Evolutionary conservation across 2,329 filamentous ascomycete genomes (phyloP).

Genomic region (Fusarium oxysporum): DNA sequence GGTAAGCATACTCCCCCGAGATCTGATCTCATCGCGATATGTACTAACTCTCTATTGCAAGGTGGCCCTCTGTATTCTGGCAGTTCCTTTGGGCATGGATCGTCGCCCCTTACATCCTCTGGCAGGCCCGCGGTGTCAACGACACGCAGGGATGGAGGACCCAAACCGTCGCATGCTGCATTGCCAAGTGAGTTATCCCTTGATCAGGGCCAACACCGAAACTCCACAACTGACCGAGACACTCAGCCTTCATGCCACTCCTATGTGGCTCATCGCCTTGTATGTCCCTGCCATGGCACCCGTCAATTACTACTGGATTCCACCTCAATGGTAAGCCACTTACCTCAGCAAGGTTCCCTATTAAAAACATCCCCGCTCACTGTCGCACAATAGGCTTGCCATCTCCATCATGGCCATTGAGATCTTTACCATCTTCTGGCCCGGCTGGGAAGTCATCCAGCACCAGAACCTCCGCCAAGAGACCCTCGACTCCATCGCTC

Average conservation of each 20-base stretch:
- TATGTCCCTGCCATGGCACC: constrained; percentile 62
- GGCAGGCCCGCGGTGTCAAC: constrained; percentile 68
- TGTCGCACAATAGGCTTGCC: constrained; percentile 58
- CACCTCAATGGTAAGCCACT: constrained; percentile 69
- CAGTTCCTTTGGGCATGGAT: constrained; percentile 73
- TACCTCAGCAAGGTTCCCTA: neutral
- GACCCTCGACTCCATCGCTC: constrained; percentile 61
- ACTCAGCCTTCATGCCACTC: constrained; percentile 69
- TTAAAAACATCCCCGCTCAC: neutral
- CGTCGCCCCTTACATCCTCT: constrained; percentile 70
- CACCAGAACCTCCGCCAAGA: constrained; percentile 60
- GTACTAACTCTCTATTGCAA: constrained; percentile 33
- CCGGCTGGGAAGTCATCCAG: constrained; percentile 66
- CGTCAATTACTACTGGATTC: constrained; percentile 67
- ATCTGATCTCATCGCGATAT: neutral
- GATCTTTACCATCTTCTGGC: constrained; percentile 72
- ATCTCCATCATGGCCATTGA: constrained; percentile 72
- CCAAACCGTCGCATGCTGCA: constrained; percentile 67
- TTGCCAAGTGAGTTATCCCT: constrained; percentile 56
- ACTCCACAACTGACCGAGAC: constrained; percentile 19
- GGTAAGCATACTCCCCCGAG: constrained; percentile 55
- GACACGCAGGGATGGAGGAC: constrained; percentile 75
- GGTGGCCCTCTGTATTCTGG: constrained; percentile 73
- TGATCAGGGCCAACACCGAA: neutral
- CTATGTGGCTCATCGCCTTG: constrained; percentile 74